Evolutionary conservation across 495 filamentous ascomycete species (phyloP).

Genomic region (Beverwykella pulmonaria): DNA sequence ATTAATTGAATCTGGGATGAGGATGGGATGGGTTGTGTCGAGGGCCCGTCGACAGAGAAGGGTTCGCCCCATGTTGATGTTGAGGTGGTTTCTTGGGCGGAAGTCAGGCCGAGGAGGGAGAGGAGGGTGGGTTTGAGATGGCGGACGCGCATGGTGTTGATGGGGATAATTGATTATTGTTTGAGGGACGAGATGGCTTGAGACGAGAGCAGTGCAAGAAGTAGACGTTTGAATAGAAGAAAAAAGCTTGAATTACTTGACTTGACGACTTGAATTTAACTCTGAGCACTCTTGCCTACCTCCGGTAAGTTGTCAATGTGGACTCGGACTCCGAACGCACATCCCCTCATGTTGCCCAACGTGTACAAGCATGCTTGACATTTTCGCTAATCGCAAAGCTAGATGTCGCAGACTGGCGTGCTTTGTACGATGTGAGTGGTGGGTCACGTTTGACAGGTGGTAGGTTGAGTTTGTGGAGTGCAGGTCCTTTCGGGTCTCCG

Average conservation of each 20-base stretch:
- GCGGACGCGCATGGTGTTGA: neutral
- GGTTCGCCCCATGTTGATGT: neutral
- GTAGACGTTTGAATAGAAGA: too few relatives aligned
- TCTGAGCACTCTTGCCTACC: too few relatives aligned
- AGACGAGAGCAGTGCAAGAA: too few relatives aligned
- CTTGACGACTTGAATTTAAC: too few relatives aligned
- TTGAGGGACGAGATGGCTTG: neutral
- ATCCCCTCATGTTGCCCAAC: neutral
- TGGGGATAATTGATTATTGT: neutral
- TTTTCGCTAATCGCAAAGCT: neutral
- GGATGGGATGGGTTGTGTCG: neutral
- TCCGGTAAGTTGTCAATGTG: too few relatives aligned
- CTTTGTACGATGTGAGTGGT: neutral
- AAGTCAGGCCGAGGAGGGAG: neutral
- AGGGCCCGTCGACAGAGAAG: neutral
- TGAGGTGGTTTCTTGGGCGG: neutral
- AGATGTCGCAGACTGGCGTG: neutral
- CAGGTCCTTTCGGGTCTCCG: neutral
- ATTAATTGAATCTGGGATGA: neutral
- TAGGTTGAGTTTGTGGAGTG: neutral
- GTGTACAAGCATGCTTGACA: neutral
- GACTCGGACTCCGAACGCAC: neutral
- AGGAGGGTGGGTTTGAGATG: neutral
- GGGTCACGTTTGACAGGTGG: neutral
- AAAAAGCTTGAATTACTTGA: too few relatives aligned